These are phyloP conservation scores for Strobilomyces confusus DNA, from an alignment of 768 basidiomycete genomes.

Conservation along the genomic window DNA sequence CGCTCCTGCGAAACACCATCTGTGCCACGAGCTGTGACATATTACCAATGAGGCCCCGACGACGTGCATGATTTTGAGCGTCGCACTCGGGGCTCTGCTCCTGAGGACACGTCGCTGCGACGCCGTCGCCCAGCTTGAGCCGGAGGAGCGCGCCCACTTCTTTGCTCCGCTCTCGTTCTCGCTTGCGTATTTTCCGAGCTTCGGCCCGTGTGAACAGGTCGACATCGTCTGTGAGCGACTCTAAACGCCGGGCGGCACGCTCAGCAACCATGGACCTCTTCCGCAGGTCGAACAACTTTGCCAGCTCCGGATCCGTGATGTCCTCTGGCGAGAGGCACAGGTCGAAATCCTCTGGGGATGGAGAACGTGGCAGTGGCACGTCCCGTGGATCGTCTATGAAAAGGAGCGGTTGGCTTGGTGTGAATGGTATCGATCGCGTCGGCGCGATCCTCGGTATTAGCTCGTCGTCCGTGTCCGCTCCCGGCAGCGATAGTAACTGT, in stretches of 20 bases:
- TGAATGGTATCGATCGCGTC: conserved; percentile 7
- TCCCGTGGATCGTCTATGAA: conserved; percentile 42
- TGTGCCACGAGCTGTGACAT: conserved; percentile 44
- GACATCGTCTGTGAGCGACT: conserved; percentile 34
- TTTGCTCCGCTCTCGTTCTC: conserved; percentile 50
- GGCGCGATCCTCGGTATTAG: conserved; percentile 32
- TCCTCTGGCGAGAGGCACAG: conserved; percentile 34
- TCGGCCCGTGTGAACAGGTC: conserved; percentile 39
- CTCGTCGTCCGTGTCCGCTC: conserved; percentile 40
- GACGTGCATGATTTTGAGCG: conserved; percentile 15
- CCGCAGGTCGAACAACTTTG: conserved; percentile 38
- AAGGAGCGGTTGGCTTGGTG: conserved; percentile 31
- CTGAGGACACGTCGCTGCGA: conserved; percentile 18
- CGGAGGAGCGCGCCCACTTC: conserved; percentile 55
- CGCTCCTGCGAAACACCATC: conserved; percentile 44
- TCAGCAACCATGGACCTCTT: conserved; percentile 34
- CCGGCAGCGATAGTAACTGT: conserved; percentile 37
- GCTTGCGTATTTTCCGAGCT: conserved; percentile 43
- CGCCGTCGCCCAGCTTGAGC: conserved; percentile 43
- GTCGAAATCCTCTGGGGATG: conserved; percentile 40
- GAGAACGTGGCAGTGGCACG: conserved; percentile 38
- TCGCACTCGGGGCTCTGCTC: conserved; percentile 25
- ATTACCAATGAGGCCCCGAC: conserved; percentile 23
- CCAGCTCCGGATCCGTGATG: conserved; percentile 35
- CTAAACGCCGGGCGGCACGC: conserved; percentile 29